A percentile compares a stretch with the other conserved stretches of the same genome.
Conservation (phyloP, 345 rosid species). For the Euclidium syriacum region DNA sequence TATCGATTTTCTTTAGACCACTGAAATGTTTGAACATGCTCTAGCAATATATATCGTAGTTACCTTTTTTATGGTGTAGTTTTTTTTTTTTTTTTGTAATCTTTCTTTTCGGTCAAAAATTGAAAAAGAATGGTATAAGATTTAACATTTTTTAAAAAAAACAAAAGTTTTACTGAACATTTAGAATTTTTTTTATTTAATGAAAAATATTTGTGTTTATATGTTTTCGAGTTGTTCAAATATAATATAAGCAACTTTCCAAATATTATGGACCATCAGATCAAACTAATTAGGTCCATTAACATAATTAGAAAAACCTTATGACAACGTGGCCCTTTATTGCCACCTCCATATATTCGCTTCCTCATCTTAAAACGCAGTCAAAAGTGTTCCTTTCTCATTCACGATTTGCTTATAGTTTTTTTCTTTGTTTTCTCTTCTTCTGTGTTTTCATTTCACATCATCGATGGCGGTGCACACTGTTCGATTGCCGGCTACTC, state of each 20-base stretch:
- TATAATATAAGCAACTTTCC: background rate
- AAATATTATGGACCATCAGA: background rate
- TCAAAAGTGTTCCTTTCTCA: background rate
- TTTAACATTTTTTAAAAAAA: too few species aligned
- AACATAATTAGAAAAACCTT: background rate
- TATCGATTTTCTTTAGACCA: too few species aligned
- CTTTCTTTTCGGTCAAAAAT: background rate
- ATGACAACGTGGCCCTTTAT: slow-evolving; percentile 6
- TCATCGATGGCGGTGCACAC: slow-evolving; percentile 43
- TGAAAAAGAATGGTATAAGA: too few species aligned
- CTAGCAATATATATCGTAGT: too few species aligned
- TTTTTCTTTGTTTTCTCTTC: background rate
- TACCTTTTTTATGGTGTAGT: too few species aligned
- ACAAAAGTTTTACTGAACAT: too few species aligned
- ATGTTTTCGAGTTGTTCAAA: too few species aligned
- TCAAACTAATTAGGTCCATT: background rate
- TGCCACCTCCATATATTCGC: background rate
- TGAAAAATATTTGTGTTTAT: too few species aligned
- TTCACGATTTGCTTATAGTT: too few species aligned
- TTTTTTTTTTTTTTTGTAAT: background rate
- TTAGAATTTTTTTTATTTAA: too few species aligned
- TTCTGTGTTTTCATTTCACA: slow-evolving; percentile 8
- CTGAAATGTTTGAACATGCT: too few species aligned
- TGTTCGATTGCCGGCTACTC: slow-evolving; percentile 30
- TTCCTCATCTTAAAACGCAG: slow-evolving; percentile 18